These are phyloP conservation scores for Actinomucor elegans DNA, from an alignment of 371 early-diverging fungal genomes.

Conservation along the genomic window DNA sequence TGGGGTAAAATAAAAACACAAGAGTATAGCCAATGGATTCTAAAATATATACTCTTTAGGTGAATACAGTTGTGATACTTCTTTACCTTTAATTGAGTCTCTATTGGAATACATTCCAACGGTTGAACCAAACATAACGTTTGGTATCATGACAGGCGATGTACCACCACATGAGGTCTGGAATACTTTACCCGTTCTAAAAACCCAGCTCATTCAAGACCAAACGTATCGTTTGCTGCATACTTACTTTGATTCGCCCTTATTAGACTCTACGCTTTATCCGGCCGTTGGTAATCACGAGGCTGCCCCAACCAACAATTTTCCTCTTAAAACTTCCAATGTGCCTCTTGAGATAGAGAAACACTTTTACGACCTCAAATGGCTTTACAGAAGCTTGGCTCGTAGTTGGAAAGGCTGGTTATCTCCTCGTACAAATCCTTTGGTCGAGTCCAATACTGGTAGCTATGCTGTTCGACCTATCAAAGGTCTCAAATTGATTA, in stretches of 20 bases:
- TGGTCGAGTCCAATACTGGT: conserved; percentile 39
- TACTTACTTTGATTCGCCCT: conserved; percentile 37
- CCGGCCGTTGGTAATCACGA: conserved; percentile 65
- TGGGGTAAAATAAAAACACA: conserved; percentile 37
- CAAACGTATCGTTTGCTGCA: conserved; percentile 38
- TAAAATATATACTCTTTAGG: not conserved
- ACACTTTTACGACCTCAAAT: conserved; percentile 33
- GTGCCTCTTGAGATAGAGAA: conserved; percentile 22
- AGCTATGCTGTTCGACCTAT: conserved; percentile 49
- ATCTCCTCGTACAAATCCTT: conserved; percentile 14
- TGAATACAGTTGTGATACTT: conserved; percentile 45
- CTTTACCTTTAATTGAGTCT: conserved; percentile 45
- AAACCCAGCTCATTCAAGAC: conserved; percentile 44
- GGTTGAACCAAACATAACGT: conserved; percentile 39
- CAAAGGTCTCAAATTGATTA: conserved; percentile 53
- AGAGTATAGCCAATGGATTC: not conserved
- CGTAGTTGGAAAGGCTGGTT: conserved; percentile 58
- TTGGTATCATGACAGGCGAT: conserved; percentile 64
- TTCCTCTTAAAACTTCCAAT: conserved; percentile 37
- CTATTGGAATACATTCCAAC: conserved; percentile 44
- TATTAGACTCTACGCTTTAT: conserved; percentile 43
- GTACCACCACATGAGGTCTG: conserved; percentile 68
- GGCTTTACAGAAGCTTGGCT: conserved; percentile 54
- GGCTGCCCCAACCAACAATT: conserved; percentile 48
- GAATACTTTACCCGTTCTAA: conserved; percentile 42